Conservation (phyloP, 1,139 yeast genomes). For the Saccharomyces hybrid region DNA sequence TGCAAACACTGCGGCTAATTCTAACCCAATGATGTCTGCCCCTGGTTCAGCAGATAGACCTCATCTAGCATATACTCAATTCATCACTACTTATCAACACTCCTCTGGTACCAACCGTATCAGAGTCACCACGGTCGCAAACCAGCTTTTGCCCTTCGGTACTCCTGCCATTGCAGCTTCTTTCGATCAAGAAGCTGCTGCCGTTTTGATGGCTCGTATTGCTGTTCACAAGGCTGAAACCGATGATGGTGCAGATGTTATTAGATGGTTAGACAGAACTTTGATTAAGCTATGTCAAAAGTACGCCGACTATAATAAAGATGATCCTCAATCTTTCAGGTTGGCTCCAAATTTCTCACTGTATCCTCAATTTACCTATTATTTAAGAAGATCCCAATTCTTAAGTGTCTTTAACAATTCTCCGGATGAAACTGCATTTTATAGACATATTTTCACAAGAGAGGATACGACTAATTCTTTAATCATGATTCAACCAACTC, state of each 20-base stretch:
- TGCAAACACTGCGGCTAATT: conserved; percentile 40
- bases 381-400: conserved; percentile 92
- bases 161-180: conserved; percentile 47
- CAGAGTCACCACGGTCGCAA: conserved; percentile 83
- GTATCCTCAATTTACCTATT: conserved; percentile 93
- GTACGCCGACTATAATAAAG: conserved; percentile 81
- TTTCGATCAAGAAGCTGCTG: conserved; percentile 99
- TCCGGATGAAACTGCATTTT: conserved; percentile 97
- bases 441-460: conserved; percentile 83
- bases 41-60: conserved; percentile 31
- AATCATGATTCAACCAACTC: conserved; percentile 94
- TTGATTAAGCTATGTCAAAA: conserved; percentile 77
- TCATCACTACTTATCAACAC: conserved; percentile 71
- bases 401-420: conserved; percentile 95
- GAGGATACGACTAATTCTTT: conserved; percentile 92
- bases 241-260: conserved; percentile 62
- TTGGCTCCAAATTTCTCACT: conserved; percentile 70
- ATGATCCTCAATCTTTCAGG: conserved; percentile 67
- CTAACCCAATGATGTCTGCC: conserved; percentile 19
- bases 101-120: conserved; percentile 75
- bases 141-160: conserved; percentile 48
- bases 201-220: conserved; percentile 88
- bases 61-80: conserved; percentile 42
- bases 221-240: conserved; percentile 86
- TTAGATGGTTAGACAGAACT: conserved; percentile 81